Conservation (phyloP, 345 rosid genomes). For the Mangifera indica region DNA sequence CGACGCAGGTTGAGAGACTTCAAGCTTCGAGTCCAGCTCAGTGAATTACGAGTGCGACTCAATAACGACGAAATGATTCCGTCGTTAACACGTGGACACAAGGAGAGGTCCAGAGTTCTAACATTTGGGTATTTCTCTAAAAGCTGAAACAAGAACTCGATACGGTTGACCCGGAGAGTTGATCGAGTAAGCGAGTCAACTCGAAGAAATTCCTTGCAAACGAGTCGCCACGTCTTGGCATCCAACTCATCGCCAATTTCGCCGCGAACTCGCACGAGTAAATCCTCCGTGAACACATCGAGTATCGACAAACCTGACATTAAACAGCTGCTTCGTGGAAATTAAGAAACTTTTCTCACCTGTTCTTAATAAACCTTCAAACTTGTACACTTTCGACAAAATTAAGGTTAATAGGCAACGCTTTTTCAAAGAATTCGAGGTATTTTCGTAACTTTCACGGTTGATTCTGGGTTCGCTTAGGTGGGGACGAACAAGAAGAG, state of each 20-base stretch:
- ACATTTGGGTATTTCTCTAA: slow-evolving; percentile 48
- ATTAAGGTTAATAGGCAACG: not conserved
- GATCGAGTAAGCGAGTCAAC: slow-evolving; percentile 58
- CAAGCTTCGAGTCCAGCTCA: slow-evolving; percentile 41
- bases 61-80: slow-evolving; percentile 45
- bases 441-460: not conserved
- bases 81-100: slow-evolving; percentile 73
- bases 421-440: not conserved
- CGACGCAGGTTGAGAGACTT: slow-evolving; percentile 59
- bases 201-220: slow-evolving; percentile 67
- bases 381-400: not conserved
- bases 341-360: not conserved
- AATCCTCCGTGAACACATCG: slow-evolving; percentile 65
- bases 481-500: slow-evolving; percentile 83
- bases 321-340: not conserved
- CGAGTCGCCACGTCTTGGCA: slow-evolving; percentile 69
- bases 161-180: slow-evolving; percentile 59
- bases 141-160: slow-evolving; percentile 57
- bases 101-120: slow-evolving; percentile 70
- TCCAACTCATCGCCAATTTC: slow-evolving; percentile 41
- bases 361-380: not conserved
- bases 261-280: slow-evolving; percentile 53
- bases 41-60: slow-evolving; percentile 7
- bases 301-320: slow-evolving; percentile 30
- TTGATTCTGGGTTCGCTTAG: slow-evolving; percentile 26